A percentile compares a stretch with the other conserved stretches of the same genome.
Evolutionary conservation across 139 green algal genomes (phyloP).

Genomic region (Chlorella vulgaris): DNA sequence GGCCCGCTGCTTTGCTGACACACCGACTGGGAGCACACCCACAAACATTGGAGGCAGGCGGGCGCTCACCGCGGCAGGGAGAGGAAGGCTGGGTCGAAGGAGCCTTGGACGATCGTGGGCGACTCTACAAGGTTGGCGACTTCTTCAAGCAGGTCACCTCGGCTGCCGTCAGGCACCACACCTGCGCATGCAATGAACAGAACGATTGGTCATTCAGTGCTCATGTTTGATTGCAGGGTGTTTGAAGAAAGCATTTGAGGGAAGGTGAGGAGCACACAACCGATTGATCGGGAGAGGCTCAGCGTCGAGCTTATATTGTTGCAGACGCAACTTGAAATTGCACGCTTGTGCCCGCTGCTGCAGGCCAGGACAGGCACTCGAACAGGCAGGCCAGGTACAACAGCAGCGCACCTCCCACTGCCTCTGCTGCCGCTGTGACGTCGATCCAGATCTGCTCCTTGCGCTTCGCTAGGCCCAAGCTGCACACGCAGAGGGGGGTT

Average conservation of each 20-base stretch:
- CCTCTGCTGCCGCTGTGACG: slow-evolving; percentile 50
- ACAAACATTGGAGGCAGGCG: background rate
- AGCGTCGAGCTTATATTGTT: no score
- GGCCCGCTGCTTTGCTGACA: no score
- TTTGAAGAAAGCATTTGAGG: no score
- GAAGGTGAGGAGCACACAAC: no score
- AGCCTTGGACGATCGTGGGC: slow-evolving; percentile 81
- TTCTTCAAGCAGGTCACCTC: slow-evolving; percentile 77
- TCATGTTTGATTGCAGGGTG: no score
- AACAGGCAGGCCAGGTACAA: background rate
- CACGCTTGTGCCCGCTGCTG: background rate
- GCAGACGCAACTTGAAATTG: background rate
- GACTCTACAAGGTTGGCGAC: slow-evolving; percentile 92
- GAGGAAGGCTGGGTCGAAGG: slow-evolving; percentile 87
- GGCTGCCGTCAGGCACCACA: slow-evolving; percentile 65
- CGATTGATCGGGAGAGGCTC: no score
- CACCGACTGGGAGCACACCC: background rate
- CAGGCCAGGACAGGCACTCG: background rate
- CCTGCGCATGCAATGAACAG: background rate
- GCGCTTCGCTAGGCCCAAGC: slow-evolving; percentile 57
- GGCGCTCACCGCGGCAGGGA: slow-evolving; percentile 74
- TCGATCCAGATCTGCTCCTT: slow-evolving; percentile 73
- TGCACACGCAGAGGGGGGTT: slow-evolving; percentile 51
- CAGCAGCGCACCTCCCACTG: slow-evolving; percentile 22
- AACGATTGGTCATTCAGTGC: background rate